Conservation (phyloP, 1,139 yeast species). For the Scheffersomyces illinoinensis region DNA sequence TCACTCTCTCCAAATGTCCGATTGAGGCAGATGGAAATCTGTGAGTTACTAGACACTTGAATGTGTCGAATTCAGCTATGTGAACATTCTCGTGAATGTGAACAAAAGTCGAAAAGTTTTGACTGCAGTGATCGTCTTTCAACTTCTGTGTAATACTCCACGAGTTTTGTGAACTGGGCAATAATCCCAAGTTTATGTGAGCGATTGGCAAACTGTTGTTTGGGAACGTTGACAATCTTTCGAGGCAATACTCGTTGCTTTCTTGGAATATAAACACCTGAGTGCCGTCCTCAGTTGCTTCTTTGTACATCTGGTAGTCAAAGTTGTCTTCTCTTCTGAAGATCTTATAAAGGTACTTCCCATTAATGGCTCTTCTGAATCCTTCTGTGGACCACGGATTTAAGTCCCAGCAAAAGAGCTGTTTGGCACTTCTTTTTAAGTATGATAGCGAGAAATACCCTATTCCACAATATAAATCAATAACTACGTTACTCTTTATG, state of each 20-base stretch:
- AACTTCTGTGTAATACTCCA: constrained; percentile 53
- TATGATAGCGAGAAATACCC: constrained; percentile 83
- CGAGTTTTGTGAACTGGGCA: constrained; percentile 67
- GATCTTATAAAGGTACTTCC: constrained; percentile 42
- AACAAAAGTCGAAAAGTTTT: constrained; percentile 25
- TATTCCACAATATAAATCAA: constrained; percentile 82
- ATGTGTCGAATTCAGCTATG: constrained; percentile 36
- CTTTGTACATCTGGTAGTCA: constrained; percentile 12
- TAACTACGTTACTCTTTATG: constrained; percentile 36
- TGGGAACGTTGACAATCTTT: constrained; percentile 36
- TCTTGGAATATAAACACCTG: constrained; percentile 55
- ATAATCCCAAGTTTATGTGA: constrained; percentile 76
- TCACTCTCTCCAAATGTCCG: constrained; percentile 56
- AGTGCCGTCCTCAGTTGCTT: constrained; percentile 13
- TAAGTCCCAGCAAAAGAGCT: constrained; percentile 76
- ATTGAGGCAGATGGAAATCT: constrained; percentile 12
- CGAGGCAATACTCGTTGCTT: constrained; percentile 52
- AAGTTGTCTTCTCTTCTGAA: constrained; percentile 31
- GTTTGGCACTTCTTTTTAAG: constrained; percentile 50
- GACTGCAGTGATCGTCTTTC: constrained; percentile 11
- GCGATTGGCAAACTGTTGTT: constrained; percentile 28
- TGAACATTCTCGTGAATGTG: constrained; percentile 82
- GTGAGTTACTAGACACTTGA: constrained; percentile 16
- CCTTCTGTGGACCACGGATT: constrained; percentile 88
- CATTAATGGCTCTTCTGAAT: constrained; percentile 55